Percentiles rank a stretch among this genome's conserved stretches.
These are phyloP conservation scores for Chrysoporthe cubensis DNA, from an alignment of 2,329 filamentous ascomycete genomes.

Conservation along the genomic window DNA sequence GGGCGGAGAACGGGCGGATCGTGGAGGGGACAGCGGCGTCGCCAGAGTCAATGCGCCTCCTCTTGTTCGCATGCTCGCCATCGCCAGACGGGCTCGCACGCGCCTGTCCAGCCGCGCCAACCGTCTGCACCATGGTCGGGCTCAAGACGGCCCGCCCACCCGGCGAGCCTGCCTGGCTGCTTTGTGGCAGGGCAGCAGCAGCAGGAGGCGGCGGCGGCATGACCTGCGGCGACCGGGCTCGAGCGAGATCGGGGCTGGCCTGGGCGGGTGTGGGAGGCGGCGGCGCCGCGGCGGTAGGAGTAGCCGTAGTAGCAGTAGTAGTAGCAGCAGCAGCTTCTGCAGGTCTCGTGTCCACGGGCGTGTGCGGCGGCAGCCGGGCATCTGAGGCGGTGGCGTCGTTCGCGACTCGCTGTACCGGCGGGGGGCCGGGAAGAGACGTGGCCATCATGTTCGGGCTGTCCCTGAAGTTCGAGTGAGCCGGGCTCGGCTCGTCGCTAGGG, in stretches of 20 bases:
- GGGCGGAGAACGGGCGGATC: background rate
- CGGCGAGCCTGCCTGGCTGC: background rate
- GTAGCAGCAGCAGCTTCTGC: background rate
- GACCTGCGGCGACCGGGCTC: background rate
- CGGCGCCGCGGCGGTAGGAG: background rate
- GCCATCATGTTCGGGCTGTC: conserved; percentile 39
- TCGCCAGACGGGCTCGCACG: background rate
- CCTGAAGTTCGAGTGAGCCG: conserved; percentile 41
- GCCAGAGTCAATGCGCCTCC: conserved; percentile 19
- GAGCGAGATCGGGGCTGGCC: background rate
- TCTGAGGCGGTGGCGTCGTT: background rate
- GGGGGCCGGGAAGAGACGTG: conserved; percentile 33
- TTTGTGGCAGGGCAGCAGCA: background rate
- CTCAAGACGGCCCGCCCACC: background rate
- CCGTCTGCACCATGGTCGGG: background rate
- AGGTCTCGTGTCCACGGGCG: background rate
- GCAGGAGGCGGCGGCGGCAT: conserved; percentile 19
- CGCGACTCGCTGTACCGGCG: conserved; percentile 10
- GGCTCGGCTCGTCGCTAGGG: conserved; percentile 64
- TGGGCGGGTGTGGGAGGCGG: background rate
- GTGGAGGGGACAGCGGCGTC: background rate
- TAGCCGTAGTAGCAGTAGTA: too few relatives aligned
- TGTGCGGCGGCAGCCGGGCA: background rate
- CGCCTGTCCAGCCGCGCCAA: background rate
- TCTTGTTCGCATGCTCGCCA: conserved; percentile 19